A percentile compares a stretch with the other conserved stretches of the same genome.
phyloP scores from a whole-genome alignment of 2,329 filamentous ascomycete species.

The Stachybotrys echinatus region DNA sequence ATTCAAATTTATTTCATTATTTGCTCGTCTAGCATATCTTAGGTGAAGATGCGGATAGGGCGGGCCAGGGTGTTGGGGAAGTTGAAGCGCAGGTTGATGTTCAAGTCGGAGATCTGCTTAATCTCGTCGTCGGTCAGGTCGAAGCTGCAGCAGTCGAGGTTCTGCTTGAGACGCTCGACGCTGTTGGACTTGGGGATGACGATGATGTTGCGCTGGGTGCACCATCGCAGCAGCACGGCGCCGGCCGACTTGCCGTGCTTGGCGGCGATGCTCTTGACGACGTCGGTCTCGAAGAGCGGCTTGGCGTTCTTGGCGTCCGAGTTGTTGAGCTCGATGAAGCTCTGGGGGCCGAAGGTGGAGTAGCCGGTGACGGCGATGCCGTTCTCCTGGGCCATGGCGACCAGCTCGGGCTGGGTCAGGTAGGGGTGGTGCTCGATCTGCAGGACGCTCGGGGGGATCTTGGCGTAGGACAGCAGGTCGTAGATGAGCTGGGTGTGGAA shows the following conservation, averaged over 20 bases:
- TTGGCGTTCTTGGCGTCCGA: conserved; percentile 17
- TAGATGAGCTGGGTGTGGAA: conserved; percentile 58
- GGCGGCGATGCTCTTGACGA: conserved; percentile 44
- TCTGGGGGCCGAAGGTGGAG: conserved; percentile 58
- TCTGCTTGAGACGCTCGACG: conserved; percentile 42
- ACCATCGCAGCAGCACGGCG: conserved; percentile 63
- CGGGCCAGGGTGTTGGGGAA: background rate
- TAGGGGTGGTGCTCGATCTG: conserved; percentile 69
- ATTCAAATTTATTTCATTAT: too few relatives aligned
- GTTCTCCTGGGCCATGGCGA: conserved; percentile 51
- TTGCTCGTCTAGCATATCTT: too few relatives aligned
- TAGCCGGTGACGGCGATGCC: conserved; percentile 59
- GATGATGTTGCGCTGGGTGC: conserved; percentile 57
- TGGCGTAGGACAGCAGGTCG: conserved; percentile 56
- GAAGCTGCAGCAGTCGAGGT: conserved; percentile 52
- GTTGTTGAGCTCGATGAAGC: conserved; percentile 26
- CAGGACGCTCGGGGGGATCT: conserved; percentile 45
- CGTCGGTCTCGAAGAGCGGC: conserved; percentile 22
- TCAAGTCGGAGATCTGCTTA: conserved; percentile 47
- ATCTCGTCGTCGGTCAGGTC: conserved; percentile 50
- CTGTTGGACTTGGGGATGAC: conserved; percentile 62
- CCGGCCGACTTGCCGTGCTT: conserved; percentile 55
- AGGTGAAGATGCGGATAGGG: background rate
- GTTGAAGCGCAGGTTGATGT: conserved; percentile 55
- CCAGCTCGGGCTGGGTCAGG: conserved; percentile 52